A percentile compares a stretch with the other conserved stretches of the same genome.
phyloP scores from a whole-genome alignment of 2,329 filamentous ascomycete genomes.

The Colletotrichum endophyticum region DNA sequence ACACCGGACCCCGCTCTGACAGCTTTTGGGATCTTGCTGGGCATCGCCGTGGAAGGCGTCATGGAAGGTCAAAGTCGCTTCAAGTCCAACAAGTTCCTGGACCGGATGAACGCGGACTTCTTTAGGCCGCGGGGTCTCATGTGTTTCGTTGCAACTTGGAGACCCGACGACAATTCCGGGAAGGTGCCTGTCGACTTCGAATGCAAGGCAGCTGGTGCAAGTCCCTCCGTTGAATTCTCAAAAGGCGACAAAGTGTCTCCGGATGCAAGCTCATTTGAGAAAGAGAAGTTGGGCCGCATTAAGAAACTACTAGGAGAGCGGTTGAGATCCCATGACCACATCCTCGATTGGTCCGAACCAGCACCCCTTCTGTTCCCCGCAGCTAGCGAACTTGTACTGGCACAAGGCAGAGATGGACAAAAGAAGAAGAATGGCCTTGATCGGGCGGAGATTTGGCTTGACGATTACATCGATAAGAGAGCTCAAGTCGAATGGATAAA shows the following conservation, averaged over 20 bases:
- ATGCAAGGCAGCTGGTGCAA: background rate
- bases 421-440: conserved; percentile 24
- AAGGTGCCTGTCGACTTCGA: conserved; percentile 37
- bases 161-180: conserved; percentile 36
- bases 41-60: conserved; percentile 44
- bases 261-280: background rate
- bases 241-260: background rate
- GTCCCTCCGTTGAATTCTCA: too few relatives aligned
- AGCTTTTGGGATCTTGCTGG: conserved; percentile 46
- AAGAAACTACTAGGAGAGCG: background rate
- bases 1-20: conserved; percentile 44
- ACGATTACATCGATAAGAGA: conserved; percentile 24
- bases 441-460: conserved; percentile 24
- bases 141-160: conserved; percentile 55
- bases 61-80: conserved; percentile 43
- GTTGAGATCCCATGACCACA: conserved; percentile 28
- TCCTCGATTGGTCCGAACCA: conserved; percentile 47
- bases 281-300: background rate
- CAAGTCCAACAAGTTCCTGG: conserved; percentile 58
- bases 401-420: conserved; percentile 2
- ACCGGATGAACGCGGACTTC: conserved; percentile 59
- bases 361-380: conserved; percentile 54
- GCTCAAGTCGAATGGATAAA: conserved; percentile 25
- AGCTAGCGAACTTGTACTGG: background rate
- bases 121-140: conserved; percentile 63